Evolutionary conservation across 768 basidiomycete genomes (phyloP), one percentile per base, ranked within the genome.

Genomic region (Phylloporus scabripes): DNA sequence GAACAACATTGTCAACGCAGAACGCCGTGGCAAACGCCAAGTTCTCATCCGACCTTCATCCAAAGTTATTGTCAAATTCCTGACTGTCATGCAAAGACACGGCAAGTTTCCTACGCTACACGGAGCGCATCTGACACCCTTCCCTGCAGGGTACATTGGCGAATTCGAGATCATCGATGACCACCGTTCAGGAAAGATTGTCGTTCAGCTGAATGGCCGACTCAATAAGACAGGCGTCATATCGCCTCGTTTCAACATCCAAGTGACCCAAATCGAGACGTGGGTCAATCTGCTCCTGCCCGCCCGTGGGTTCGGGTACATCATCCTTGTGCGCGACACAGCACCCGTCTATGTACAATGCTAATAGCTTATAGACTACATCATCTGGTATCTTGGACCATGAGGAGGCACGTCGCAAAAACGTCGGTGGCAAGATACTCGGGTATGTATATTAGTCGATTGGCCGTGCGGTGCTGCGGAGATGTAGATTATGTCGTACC

Each of bases 221-320:
- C 81, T 99, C 61, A 99, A 99, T 81, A 99, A 99, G 77, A 87
- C 86, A n/a, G 96, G 95, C 60, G 95, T 99, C 67, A 97, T 97
- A 73, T 97, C 94, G n/a, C 94, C 95, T 38, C 88, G 96, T 47
- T 98, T 91, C 82, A 97, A 98, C 74, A 82, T 98, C 60, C 89
- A 93, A 68, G 85, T 89, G 54, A 83, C 71, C 61, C 86, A 94
- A 67, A 96, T 97, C 63, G 91, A 95, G 73, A 76, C 79, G 55
- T 97, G 95, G 95, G 92, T 98, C 77, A 93, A 93, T 80, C 78
- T 92, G 76, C 74, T 99, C 51, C 81, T 98, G 53, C 96, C 96
- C 51, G 85, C 95, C 60, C 85, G 96, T 84, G 87, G 87, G 17
- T 97, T 99, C 70, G 96, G 95, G 39, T 85, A 88, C 66, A 87